Conservation (phyloP, 805 yeast species). For the Pichia membranifaciens region DNA sequence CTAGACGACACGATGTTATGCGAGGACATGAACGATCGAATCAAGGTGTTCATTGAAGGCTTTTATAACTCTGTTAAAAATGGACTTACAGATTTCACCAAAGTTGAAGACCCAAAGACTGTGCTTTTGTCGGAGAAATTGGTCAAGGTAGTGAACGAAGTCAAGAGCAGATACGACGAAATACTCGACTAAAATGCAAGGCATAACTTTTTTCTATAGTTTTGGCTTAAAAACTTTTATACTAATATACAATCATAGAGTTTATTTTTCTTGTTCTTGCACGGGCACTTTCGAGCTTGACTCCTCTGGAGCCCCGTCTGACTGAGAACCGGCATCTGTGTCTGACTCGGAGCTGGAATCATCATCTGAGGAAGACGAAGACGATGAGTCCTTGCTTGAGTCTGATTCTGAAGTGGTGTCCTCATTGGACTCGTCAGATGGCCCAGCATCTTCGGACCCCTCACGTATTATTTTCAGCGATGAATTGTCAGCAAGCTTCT, state of each 20-base stretch:
- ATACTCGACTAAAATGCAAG: conserved; percentile 8
- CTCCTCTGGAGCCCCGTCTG: conserved; percentile 24
- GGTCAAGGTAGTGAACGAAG: conserved; percentile 14
- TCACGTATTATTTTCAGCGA: neutral
- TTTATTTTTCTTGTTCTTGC: neutral
- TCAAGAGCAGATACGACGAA: conserved; percentile 18
- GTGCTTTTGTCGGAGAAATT: conserved; percentile 15
- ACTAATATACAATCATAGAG: neutral
- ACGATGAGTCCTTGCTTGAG: conserved; percentile 3
- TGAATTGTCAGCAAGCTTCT: conserved; percentile 21
- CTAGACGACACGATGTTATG: conserved; percentile 28
- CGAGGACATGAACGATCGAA: conserved; percentile 56
- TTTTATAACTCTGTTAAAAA: conserved; percentile 43
- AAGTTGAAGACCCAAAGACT: conserved; percentile 42
- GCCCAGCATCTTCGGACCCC: no score
- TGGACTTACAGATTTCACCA: conserved; percentile 45
- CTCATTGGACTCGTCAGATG: neutral
- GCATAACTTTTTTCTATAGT: neutral
- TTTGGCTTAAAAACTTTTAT: neutral
- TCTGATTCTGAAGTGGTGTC: conserved; percentile 2
- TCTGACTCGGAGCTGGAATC: conserved; percentile 6
- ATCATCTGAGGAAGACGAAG: neutral
- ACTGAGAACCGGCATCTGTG: conserved; percentile 8
- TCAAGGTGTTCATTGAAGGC: conserved; percentile 46
- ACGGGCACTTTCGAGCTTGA: conserved; percentile 12